A percentile compares a stretch with the other conserved stretches of the same genome.
phyloP scores from a whole-genome alignment of 352 stramenopile species.

The Phytophthora ramorum region DNA sequence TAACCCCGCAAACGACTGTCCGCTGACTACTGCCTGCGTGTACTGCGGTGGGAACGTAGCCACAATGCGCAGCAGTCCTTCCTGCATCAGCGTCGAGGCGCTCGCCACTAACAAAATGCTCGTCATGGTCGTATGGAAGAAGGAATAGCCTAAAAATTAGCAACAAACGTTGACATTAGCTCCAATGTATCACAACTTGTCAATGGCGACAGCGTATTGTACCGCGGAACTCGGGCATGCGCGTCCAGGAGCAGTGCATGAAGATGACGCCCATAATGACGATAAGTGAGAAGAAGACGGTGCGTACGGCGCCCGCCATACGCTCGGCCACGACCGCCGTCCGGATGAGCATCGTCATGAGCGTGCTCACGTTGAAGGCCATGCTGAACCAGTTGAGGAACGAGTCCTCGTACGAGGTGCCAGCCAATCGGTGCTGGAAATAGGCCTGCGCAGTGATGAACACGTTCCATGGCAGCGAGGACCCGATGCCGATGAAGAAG shows the following conservation, averaged over 20 bases:
- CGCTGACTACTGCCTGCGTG: slow-evolving; percentile 80
- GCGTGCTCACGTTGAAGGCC: slow-evolving; percentile 81
- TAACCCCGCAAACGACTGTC: slow-evolving; percentile 79
- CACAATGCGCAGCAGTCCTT: slow-evolving; percentile 79
- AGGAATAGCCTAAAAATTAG: slow-evolving; percentile 38
- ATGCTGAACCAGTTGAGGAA: slow-evolving; percentile 91
- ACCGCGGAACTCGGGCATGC: slow-evolving; percentile 77
- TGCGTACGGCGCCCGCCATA: slow-evolving; percentile 65
- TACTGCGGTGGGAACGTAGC: slow-evolving; percentile 78
- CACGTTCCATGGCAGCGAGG: slow-evolving; percentile 85
- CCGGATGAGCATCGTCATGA: slow-evolving; percentile 79
- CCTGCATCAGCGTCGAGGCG: slow-evolving; percentile 81
- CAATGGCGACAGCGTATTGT: background rate
- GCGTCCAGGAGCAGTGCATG: slow-evolving; percentile 71
- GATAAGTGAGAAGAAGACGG: slow-evolving; percentile 71
- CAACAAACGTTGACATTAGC: background rate
- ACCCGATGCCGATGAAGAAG: slow-evolving; percentile 81
- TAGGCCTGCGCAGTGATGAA: slow-evolving; percentile 88
- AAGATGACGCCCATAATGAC: slow-evolving; percentile 79
- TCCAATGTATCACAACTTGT: slow-evolving; percentile 5
- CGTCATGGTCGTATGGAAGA: slow-evolving; percentile 81
- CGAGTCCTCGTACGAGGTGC: slow-evolving; percentile 74
- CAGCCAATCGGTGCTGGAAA: slow-evolving; percentile 66
- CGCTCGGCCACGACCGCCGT: slow-evolving; percentile 64
- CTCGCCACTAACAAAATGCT: slow-evolving; percentile 77